phyloP scores from a whole-genome alignment of 495 filamentous ascomycete genomes.

The Aspergillus heteromorphus region DNA sequence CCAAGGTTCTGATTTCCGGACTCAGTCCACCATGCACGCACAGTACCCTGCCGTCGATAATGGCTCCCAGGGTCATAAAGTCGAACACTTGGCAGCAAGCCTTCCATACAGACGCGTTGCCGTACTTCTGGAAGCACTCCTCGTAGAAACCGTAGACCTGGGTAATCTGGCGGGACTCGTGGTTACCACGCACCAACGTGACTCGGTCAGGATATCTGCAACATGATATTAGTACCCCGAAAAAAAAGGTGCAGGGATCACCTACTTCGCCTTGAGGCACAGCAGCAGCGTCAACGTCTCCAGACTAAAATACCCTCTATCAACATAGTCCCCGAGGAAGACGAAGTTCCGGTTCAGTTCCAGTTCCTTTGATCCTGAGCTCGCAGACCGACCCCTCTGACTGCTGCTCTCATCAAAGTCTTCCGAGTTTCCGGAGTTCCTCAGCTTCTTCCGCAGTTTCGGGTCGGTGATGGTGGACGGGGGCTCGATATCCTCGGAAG shows the following conservation, averaged over 20 bases:
- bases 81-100: slow-evolving; percentile 98
- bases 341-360: slow-evolving; percentile 74
- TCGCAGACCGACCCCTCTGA: slow-evolving; percentile 32
- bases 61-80: slow-evolving; percentile 91
- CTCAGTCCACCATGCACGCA: slow-evolving; percentile 97
- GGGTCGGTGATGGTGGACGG: slow-evolving; percentile 81
- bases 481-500: slow-evolving; percentile 80
- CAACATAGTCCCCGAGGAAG: slow-evolving; percentile 95
- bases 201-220: slow-evolving; percentile 87
- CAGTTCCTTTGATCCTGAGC: slow-evolving; percentile 36
- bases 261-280: slow-evolving; percentile 94
- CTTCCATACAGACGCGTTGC: slow-evolving; percentile 98
- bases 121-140: slow-evolving; percentile 96
- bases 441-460: slow-evolving; percentile 74
- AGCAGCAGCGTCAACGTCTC: slow-evolving; percentile 94
- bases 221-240: not conserved
- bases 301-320: slow-evolving; percentile 94
- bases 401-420: slow-evolving; percentile 35
- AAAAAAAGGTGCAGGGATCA: slow-evolving; percentile 4
- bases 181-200: slow-evolving; percentile 93
- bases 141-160: slow-evolving; percentile 99
- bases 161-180: slow-evolving; percentile 96
- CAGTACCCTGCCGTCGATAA: slow-evolving; percentile 93
- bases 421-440: slow-evolving; percentile 22
- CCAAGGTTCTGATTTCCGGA: slow-evolving; percentile 92